phyloP scores from a whole-genome alignment of 768 basidiomycete species.

The Suillus clintonianus region DNA sequence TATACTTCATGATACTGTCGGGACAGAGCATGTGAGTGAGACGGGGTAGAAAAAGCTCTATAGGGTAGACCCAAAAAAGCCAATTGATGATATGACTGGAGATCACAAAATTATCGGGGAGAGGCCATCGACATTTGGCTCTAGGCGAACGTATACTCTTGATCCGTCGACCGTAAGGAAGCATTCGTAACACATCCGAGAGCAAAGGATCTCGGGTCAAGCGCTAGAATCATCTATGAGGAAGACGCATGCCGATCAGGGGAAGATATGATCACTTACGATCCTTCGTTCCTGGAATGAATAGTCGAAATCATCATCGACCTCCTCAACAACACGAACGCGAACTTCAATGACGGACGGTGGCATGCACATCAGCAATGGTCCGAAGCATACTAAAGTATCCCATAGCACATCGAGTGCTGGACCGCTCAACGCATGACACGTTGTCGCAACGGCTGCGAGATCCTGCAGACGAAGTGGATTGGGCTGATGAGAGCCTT shows the following conservation, averaged over 20 bases:
- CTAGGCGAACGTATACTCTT: not conserved
- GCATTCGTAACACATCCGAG: not conserved
- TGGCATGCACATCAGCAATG: slow-evolving; percentile 4
- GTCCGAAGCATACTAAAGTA: slow-evolving; percentile 3
- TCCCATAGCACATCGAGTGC: slow-evolving; percentile 9
- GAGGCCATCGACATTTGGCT: not conserved
- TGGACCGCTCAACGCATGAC: slow-evolving; percentile 6
- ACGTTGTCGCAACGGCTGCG: slow-evolving; percentile 6
- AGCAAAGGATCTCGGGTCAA: not conserved
- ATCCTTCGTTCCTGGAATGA: not conserved
- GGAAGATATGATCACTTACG: not conserved
- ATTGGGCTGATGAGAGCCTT: not conserved
- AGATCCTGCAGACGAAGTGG: slow-evolving; percentile 3
- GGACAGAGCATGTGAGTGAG: not conserved
- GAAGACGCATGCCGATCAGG: not conserved
- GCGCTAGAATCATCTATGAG: not conserved
- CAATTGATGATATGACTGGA: not conserved
- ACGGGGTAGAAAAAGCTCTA: not conserved
- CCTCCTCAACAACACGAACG: too few relatives aligned
- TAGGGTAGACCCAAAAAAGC: not conserved
- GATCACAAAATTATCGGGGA: not conserved
- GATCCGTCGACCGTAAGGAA: not conserved
- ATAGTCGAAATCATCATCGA: not conserved
- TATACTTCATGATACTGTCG: not conserved
- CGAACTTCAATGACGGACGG: not conserved